These are phyloP conservation scores for Arabis hirsuta DNA, from an alignment of 345 rosid species.

Conservation along the genomic window DNA sequence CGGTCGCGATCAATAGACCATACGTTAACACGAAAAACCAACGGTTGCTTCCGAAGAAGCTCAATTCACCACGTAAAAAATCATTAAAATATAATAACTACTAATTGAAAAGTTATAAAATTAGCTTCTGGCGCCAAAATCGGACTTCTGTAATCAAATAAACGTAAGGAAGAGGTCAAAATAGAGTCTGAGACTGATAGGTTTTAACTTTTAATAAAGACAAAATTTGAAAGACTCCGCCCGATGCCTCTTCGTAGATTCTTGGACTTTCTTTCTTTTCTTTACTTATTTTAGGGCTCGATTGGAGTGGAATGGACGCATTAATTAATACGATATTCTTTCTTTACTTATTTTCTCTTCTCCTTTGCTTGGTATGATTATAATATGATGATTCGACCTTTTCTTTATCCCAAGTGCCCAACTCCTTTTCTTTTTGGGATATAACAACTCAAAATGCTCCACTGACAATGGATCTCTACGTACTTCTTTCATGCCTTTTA, in stretches of 20 bases:
- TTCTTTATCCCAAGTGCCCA: slow-evolving; percentile 15
- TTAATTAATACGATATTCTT: neutral
- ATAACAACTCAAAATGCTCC: slow-evolving; percentile 13
- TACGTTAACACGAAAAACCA: no score
- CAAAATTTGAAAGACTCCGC: slow-evolving; percentile 31
- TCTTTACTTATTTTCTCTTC: neutral
- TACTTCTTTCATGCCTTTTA: slow-evolving; percentile 7
- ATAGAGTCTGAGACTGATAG: neutral
- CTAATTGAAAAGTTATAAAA: no score
- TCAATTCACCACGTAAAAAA: no score
- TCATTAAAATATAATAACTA: no score
- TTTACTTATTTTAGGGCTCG: neutral
- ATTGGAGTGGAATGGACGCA: slow-evolving; percentile 14
- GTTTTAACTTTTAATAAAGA: slow-evolving; percentile 35
- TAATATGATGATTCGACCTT: neutral
- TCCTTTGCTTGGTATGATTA: neutral
- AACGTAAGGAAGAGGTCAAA: slow-evolving; percentile 12
- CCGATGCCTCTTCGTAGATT: slow-evolving; percentile 23
- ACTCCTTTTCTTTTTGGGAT: slow-evolving; percentile 27
- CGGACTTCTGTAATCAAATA: slow-evolving; percentile 10
- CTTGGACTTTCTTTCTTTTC: slow-evolving; percentile 18
- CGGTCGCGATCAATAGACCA: no score
- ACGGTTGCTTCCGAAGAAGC: no score
- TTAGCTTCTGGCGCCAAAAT: slow-evolving; percentile 36
- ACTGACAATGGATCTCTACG: neutral